Evolutionary conservation across 495 filamentous ascomycete genomes (phyloP), one percentile per base, ranked within the genome.

Genomic region (Podospora anserina): DNA sequence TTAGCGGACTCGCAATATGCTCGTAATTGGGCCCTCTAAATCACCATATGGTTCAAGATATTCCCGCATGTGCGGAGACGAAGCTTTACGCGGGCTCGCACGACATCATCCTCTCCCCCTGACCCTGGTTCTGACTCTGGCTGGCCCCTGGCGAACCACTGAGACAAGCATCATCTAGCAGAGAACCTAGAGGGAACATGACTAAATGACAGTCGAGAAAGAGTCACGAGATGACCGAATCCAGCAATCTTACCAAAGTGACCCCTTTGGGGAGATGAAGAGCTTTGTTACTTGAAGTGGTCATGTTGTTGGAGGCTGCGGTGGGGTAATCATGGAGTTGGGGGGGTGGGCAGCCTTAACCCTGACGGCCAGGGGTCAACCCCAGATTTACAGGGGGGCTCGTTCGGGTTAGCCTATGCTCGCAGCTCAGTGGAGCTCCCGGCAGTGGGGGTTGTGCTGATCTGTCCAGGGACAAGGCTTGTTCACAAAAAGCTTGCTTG

Each of bases 41-140:
- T 64, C 60, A 54, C 57, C 55, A 66, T 69, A 44, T 16, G 53
- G 15, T 49, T 53, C 4, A 18, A 20, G 60, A 64, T 69, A 69
- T 66, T 71, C 32, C 70, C 70, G 70, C 70, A 66, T 62, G 54
- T 67, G 63, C 67, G 67, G 70, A 69, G 70, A 67, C 67, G 70
- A 72, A 64, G 53, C 28, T 39, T 61, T 60, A 53, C 62, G 67
- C 39, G 18, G 26, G 63, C 64, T 57, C 30, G 15, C 20, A 56
- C 53, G 13, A 44, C 23, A 63, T 57, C 16, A 62, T 7, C 26
- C 6, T 26, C 19, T 4, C 4, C 7, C 16, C 30, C 23, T 15
- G 30, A 30, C 23, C 55, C 55, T 20, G 23, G 55, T 19, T 20
- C 55, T 58, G 55, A 58, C 55, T 58, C 23, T 20, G 39, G 39